Percentiles rank a stretch among this genome's conserved stretches.
Evolutionary conservation across 306 rosid genomes (phyloP).

Genomic region (Senna siamea): DNA sequence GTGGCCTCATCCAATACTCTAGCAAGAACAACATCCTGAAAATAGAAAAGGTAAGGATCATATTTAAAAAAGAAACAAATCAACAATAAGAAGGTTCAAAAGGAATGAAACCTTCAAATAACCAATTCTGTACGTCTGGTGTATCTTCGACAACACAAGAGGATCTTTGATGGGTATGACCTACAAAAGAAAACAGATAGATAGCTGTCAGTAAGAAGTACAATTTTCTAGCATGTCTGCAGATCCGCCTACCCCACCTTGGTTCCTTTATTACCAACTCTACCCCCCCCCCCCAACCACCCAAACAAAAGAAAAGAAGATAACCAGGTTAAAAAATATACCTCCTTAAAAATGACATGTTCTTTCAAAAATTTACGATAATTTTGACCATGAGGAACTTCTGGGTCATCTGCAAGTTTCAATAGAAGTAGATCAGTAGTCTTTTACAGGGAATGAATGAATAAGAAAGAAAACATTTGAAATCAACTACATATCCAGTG

Average conservation of each 20-base stretch:
- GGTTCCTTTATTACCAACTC: no score
- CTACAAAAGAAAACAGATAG: conserved; percentile 49
- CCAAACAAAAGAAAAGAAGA: conserved; percentile 24
- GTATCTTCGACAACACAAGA: conserved; percentile 80
- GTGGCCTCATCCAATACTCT: conserved; percentile 87
- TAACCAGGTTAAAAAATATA: conserved; percentile 42
- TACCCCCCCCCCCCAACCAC: no score
- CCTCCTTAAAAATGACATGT: conserved; percentile 91
- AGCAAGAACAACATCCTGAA: conserved; percentile 89
- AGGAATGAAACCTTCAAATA: conserved; percentile 73
- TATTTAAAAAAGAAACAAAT: neutral
- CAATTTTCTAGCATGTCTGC: no score
- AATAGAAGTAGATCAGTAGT: neutral
- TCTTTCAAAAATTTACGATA: conserved; percentile 82
- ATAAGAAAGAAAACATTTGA: neutral
- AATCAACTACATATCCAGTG: neutral
- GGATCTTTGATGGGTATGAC: conserved; percentile 87
- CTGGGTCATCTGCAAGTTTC: conserved; percentile 78
- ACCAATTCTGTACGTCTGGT: conserved; percentile 92
- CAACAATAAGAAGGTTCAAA: conserved; percentile 5
- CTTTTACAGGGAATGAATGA: neutral
- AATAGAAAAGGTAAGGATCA: conserved; percentile 46
- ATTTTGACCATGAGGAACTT: conserved; percentile 61
- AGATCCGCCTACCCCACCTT: no score
- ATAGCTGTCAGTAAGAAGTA: neutral